Base-by-base conservation (phyloP, 345 rosid species). In the Citrus australasica region DNA sequence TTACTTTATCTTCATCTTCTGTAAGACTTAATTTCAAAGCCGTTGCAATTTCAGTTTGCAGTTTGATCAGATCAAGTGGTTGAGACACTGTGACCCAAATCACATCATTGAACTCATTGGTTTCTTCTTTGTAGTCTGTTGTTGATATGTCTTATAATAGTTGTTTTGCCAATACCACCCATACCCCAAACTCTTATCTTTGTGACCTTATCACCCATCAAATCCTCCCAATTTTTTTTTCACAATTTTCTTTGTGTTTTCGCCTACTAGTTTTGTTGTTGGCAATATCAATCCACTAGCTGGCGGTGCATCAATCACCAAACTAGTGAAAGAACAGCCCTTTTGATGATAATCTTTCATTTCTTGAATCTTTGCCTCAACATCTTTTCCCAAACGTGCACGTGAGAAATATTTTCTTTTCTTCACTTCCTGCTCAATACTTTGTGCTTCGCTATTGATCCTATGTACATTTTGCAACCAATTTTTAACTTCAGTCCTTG, bases 11-110 rank as follows among this genome's bases (percentile, higher is more conserved):
- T 16, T 42, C 48, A 42, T 40, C 46, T 40, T 40, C 46, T 40
- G 14, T 42, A 42, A 42, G 48, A 42, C 48, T 42, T 10, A 9
- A 0, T 9, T 42, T 42, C 48, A 42, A 42, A 9, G 14, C 48
- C 0, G 48, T 42, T 42, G 83, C 79, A 8, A 80, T 77, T 6
- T 7, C 64, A 28, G 48, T 10, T 40, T 72, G 78, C 55, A 80
- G 14, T 30, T 63, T 74, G 2, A 22, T 0, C 22, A 53, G 64
- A 42, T 70, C 40, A 11, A 51, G 63, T 4, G n/a, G n/a, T n/a
- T n/a, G n/a, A n/a, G n/a, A n/a, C n/a, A n/a, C n/a, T n/a, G n/a
- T n/a, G n/a, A n/a, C 35, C 83, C 81, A 81, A n/a, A 67, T 40
- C 6, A 64, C 81, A 35, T 21, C 2, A 9, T 76, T 28, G 27